Base-by-base conservation (phyloP, 2,329 filamentous ascomycete species). In the Aureobasidium musti region DNA sequence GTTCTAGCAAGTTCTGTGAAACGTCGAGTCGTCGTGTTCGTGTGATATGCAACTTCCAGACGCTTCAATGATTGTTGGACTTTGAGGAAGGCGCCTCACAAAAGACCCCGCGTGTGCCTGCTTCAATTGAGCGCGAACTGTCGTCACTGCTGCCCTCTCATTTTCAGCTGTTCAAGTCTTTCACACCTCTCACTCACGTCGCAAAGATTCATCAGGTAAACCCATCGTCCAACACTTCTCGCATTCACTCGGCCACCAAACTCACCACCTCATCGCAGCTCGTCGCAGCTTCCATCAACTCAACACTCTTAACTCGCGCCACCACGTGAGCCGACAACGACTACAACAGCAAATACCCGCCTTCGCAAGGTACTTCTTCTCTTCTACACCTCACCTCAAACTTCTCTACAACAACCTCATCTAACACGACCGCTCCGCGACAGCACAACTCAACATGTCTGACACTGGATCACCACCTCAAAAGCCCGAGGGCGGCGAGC, bases 401-500 rank as follows among this genome's bases (percentile, higher is more conserved):
- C 63, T 30, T 30, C 45, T 39, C 45, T 14, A 63, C 17, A 21
- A n/a, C 66, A 41, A 23, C 7, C 21, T 10, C 49, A 37, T 49
- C 35, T 43, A 35, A 54, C 61, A 45, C 68, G 49, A 43, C 49
- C 63, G 10, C 66, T 23, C 39, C 82, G 82, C 64, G 69, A 81
- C 83, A 45, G 37, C 21, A 53, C 73, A 79, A 83, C 14, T 71
- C 81, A 86, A 68, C 81, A 82, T 82, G 82, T 81, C 81, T 47
- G 80, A 82, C 69, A 76, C 77, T 73, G 78, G 77, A 28, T 76
- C 74, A 5, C 67, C 68, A 19, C 73, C 73, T 70, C 72, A 77
- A 45, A 76, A 77, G 71, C 78, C 78, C 49, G 81, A 82, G 73
- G 74, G 72, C 28, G 81, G 82, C 66, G 94, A 98, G 81, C 95